Base-by-base conservation (phyloP, 345 rosid species). In the Populus tremula region DNA sequence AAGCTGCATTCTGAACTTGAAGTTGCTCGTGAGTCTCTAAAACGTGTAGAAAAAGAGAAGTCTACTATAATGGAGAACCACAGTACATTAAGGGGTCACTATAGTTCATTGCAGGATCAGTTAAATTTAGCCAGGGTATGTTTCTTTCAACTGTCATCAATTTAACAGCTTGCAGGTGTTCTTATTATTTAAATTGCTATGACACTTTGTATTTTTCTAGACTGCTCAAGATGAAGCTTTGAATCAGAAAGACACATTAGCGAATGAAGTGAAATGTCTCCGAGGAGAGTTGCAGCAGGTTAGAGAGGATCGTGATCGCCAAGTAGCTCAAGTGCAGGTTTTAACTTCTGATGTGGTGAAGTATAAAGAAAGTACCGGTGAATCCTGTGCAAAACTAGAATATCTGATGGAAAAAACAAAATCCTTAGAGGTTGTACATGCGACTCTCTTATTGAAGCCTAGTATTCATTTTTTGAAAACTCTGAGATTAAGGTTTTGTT, bases 281-380 rank as follows among this genome's bases (percentile, higher is more conserved):
- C 84, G 97, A 5, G 90, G 84, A n/a, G 98, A 96, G 71, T 84
- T 96, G 61, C 96, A 91, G 82, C 88, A 88, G 82, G 95, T 90
- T 5, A 87, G 97, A 68, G 95, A 91, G 70, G 99, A 96, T 77
- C 94, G 98, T 79, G 98, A 96, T 81, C 88, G 87, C 73, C 94
- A 89, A 27, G 83, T 86, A 18, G 76, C 67, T 17, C 92, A 85
- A 73, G 91, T 91, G 73, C 90, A 93, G 70, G 81, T 83, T 54
- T 80, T 92, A 70, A 82, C 88, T 18, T 85, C 87, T 70, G 98
- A 93, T 53, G 80, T 90, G 35, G 72, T 77, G 36, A 92, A 81
- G 77, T 87, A 84, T 56, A 85, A 88, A 82, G 99, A 93, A 87
- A 87, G 76, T 76, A 84, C 92, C 1, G 99, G 96, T 65, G 91